These are phyloP conservation scores for Alloteropsis angusta DNA, from an alignment of 202 grass and related monocot genomes.

Conservation along the genomic window DNA sequence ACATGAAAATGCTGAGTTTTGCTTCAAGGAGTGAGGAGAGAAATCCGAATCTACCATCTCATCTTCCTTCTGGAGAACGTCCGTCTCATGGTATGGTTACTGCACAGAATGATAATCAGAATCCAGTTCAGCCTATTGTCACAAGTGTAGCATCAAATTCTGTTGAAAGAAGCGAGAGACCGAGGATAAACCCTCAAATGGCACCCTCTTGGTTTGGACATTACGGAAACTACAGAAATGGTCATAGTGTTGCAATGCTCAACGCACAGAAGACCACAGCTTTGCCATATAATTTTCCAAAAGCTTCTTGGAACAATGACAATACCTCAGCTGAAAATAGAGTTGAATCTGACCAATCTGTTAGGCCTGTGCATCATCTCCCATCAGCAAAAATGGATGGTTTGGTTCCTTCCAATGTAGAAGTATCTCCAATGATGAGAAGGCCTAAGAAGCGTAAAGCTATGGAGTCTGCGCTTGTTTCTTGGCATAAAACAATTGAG, in stretches of 20 bases:
- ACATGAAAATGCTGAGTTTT: slow-evolving; percentile 81
- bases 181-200: slow-evolving; percentile 86
- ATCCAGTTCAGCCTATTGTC: slow-evolving; percentile 30
- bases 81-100: slow-evolving; percentile 27
- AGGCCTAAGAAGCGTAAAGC: slow-evolving; percentile 85
- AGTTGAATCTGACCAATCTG: slow-evolving; percentile 45
- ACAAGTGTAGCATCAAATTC: slow-evolving; percentile 33
- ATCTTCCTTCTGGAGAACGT: slow-evolving; percentile 38
- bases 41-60: slow-evolving; percentile 33
- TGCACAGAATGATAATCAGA: slow-evolving; percentile 42
- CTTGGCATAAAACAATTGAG: slow-evolving; percentile 79
- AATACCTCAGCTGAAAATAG: slow-evolving; percentile 47
- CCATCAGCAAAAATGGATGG: slow-evolving; percentile 24
- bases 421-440: slow-evolving; percentile 20
- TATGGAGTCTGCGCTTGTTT: slow-evolving; percentile 38
- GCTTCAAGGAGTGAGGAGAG: slow-evolving; percentile 63
- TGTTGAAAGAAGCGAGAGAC: slow-evolving; percentile 49
- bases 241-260: slow-evolving; percentile 46
- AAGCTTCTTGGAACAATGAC: slow-evolving; percentile 58
- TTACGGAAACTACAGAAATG: slow-evolving; percentile 69
- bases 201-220: slow-evolving; percentile 91
- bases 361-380: slow-evolving; percentile 32
- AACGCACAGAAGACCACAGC: slow-evolving; percentile 45
- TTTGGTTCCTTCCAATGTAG: slow-evolving; percentile 37
- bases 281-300: slow-evolving; percentile 52